A percentile compares a stretch with the other conserved stretches of the same genome.
These are phyloP conservation scores for Aspergillus sojae DNA, from an alignment of 2,329 filamentous ascomycete genomes.

Conservation along the genomic window DNA sequence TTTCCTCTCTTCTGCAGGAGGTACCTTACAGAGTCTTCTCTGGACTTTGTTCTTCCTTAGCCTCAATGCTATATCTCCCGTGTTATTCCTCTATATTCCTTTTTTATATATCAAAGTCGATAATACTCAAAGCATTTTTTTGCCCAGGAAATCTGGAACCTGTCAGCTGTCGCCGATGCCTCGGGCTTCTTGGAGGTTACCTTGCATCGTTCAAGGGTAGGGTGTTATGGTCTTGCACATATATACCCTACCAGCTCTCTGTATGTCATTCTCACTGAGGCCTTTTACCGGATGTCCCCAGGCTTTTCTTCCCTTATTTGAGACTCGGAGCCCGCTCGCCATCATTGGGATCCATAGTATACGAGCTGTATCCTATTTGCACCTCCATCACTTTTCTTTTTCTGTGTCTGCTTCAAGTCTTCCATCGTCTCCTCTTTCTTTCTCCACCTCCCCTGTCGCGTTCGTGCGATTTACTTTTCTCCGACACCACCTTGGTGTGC, in stretches of 20 bases:
- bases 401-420: neutral
- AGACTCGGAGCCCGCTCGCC: neutral
- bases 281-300: neutral
- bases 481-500: neutral
- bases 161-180: slow-evolving; percentile 25
- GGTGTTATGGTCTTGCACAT: slow-evolving; percentile 33
- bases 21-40: neutral
- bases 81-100: slow-evolving; percentile 5
- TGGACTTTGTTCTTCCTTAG: neutral
- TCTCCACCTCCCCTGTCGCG: neutral
- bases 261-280: slow-evolving; percentile 15
- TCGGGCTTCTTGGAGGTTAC: slow-evolving; percentile 22
- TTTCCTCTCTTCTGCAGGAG: slow-evolving; percentile 1
- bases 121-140: neutral
- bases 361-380: slow-evolving; percentile 11
- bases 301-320: neutral
- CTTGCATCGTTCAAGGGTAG: slow-evolving; percentile 19
- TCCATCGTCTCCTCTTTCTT: neutral
- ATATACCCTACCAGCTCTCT: slow-evolving; percentile 24
- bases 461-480: neutral
- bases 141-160: slow-evolving; percentile 30
- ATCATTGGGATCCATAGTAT: neutral
- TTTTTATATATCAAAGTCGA: slow-evolving; percentile 4
- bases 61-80: slow-evolving; percentile 1
- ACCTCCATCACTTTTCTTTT: slow-evolving; percentile 11